These are phyloP conservation scores for Penicillium mononematosum DNA, from an alignment of 495 filamentous ascomycete species.

Conservation along the genomic window DNA sequence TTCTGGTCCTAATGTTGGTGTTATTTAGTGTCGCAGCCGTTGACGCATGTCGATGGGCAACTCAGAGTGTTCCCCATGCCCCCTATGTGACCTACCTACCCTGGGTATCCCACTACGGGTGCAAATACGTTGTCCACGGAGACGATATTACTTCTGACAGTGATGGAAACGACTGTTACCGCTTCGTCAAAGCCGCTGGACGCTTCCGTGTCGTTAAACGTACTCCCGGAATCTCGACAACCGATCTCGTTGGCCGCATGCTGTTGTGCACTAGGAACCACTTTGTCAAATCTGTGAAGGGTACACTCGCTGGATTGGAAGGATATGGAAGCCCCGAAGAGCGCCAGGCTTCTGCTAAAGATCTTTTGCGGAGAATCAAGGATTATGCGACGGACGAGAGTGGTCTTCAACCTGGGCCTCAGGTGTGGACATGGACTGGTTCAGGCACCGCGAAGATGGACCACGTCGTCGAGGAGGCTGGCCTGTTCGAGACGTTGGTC, in stretches of 20 bases:
- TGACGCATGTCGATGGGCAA: conserved; percentile 93
- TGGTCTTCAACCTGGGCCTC: conserved; percentile 66
- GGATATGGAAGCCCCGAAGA: conserved; percentile 68
- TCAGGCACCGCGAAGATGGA: conserved; percentile 54
- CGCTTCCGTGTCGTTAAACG: conserved; percentile 92
- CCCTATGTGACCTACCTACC: conserved; percentile 92
- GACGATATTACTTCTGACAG: conserved; percentile 85
- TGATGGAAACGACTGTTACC: conserved; percentile 90
- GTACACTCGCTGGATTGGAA: conserved; percentile 66
- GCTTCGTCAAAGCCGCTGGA: conserved; percentile 87
- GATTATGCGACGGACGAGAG: conserved; percentile 86
- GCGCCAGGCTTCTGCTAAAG: conserved; percentile 55
- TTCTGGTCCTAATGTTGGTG: conserved; percentile 25
- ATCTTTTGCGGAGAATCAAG: conserved; percentile 67
- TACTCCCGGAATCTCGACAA: conserved; percentile 96
- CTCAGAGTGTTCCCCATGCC: conserved; percentile 74
- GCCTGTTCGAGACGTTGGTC: conserved; percentile 62
- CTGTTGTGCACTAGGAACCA: conserved; percentile 86
- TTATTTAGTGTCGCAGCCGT: conserved; percentile 67
- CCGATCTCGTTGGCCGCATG: conserved; percentile 96
- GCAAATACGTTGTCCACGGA: conserved; percentile 89
- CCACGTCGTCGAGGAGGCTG: conserved; percentile 49
- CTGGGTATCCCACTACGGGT: conserved; percentile 94
- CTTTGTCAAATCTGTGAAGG: conserved; percentile 74
- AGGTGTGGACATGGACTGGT: conserved; percentile 75